Evolutionary conservation across 345 rosid genomes (phyloP), one percentile per base, ranked within the genome.

Genomic region (Melaleuca alternifolia): DNA sequence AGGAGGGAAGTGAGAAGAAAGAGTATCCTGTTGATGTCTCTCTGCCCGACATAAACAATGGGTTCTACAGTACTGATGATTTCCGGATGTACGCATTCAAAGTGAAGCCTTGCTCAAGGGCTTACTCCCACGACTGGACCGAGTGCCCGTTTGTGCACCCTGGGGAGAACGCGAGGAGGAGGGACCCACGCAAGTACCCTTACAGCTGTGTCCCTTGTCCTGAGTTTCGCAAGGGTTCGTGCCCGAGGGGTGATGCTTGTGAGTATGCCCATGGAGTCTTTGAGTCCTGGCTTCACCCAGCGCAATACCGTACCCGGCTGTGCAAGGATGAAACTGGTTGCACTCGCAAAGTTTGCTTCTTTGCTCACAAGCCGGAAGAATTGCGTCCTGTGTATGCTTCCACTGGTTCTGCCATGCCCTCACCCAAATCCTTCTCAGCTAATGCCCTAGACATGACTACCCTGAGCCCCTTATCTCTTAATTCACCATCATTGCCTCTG

Each of bases 241-340:
- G 99, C 88, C 95, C 94, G 14, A 97, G 92, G 91, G 98, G 91
- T 18, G 99, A 97, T 91, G 86, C 94, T 15, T 97, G 99, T 37
- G 99, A 97, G 87, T 97, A 96, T 84, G 99, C 99, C 1, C 99
- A 97, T 48, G 99, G 99, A 82, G 96, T 97, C 54, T 97, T 96
- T 52, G 99, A 97, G 92, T 95, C 98, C 28, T 97, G 99, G 99
- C 93, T 97, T 30, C 99, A 97, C 87, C 99, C 99, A n/a, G 98
- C 99, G 0, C 99, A 97, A 86, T 97, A 97, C 87, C 90, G 96
- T 65, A 97, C 99, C 46, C 85, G 99, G 89, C 96, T 97, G 87
- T 97, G 99, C 94, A 97, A 97, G 93, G 99, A 97, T 51, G 99
- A 97, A 90, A 93, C 90, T 0, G 97, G 98, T 52, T 97, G 99